Conservation (phyloP, 2,329 filamentous ascomycete genomes). For the Colletotrichum costaricense region DNA sequence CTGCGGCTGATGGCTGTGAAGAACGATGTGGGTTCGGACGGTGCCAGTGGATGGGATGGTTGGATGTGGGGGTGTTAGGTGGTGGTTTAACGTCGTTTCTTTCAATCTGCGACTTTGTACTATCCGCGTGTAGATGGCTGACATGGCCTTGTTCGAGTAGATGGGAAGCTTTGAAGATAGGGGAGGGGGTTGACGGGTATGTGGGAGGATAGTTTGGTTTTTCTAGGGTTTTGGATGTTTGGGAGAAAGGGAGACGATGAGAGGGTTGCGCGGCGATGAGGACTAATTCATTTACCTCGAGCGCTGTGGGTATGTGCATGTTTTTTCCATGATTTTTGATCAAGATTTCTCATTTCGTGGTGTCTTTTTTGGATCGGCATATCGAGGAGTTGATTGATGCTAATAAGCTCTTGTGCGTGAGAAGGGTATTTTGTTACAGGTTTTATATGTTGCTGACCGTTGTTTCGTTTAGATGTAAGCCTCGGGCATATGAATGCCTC, state of each 20-base stretch:
- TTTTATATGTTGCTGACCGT: no score
- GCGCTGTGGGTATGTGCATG: neutral
- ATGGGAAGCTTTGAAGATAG: neutral
- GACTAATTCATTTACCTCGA: neutral
- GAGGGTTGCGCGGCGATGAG: neutral
- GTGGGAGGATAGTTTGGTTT: neutral
- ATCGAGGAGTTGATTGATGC: neutral
- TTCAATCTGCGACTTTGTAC: neutral
- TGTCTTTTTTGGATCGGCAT: neutral
- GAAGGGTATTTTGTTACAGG: neutral
- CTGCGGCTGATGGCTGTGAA: constrained; percentile 16
- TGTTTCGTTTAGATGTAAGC: no score
- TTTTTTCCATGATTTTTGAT: neutral
- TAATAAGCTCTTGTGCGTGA: neutral
- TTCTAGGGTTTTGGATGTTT: neutral
- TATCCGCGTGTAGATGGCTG: neutral
- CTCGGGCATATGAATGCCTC: no score
- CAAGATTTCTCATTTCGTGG: neutral
- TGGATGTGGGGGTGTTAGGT: neutral
- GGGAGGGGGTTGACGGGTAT: neutral
- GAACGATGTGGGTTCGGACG: neutral
- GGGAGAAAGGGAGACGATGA: neutral
- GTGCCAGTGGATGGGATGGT: neutral
- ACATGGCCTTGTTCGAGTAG: no score
- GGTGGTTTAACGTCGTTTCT: neutral